phyloP scores from a whole-genome alignment of 345 rosid species.

The Clarkia xantiana region DNA sequence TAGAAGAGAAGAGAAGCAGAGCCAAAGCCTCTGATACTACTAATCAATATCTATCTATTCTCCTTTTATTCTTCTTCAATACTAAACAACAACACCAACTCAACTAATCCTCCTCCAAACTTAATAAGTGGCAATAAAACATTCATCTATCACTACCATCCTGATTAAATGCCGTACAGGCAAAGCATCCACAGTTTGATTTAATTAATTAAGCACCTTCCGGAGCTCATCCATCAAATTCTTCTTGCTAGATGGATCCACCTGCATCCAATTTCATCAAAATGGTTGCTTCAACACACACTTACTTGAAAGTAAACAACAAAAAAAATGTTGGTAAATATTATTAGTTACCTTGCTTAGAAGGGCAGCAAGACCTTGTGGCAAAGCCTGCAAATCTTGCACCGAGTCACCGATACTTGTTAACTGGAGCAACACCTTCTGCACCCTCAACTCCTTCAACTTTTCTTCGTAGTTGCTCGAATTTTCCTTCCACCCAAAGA shows the following conservation, averaged over 20 bases:
- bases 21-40: too few relatives aligned
- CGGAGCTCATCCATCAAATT: conserved; percentile 8
- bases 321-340: background rate
- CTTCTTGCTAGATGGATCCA: conserved; percentile 27
- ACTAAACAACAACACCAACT: too few relatives aligned
- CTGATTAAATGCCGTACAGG: too few relatives aligned
- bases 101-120: too few relatives aligned
- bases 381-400: conserved; percentile 67
- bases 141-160: too few relatives aligned
- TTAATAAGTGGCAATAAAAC: too few relatives aligned
- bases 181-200: too few relatives aligned
- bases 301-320: too few relatives aligned
- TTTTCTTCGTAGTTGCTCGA: conserved; percentile 39
- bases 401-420: conserved; percentile 49
- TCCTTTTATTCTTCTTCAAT: too few relatives aligned
- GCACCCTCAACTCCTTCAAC: conserved; percentile 57
- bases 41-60: too few relatives aligned
- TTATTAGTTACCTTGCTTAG: conserved; percentile 50
- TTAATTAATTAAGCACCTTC: conserved; percentile 9
- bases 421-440: conserved; percentile 57
- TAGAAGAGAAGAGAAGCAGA: too few relatives aligned
- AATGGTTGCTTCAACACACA: conserved; percentile 8
- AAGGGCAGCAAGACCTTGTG: conserved; percentile 77
- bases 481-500: conserved; percentile 71
- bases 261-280: conserved; percentile 32